These are phyloP conservation scores for Gastrodia elata DNA, from an alignment of 106 monocot species.

Conservation along the genomic window DNA sequence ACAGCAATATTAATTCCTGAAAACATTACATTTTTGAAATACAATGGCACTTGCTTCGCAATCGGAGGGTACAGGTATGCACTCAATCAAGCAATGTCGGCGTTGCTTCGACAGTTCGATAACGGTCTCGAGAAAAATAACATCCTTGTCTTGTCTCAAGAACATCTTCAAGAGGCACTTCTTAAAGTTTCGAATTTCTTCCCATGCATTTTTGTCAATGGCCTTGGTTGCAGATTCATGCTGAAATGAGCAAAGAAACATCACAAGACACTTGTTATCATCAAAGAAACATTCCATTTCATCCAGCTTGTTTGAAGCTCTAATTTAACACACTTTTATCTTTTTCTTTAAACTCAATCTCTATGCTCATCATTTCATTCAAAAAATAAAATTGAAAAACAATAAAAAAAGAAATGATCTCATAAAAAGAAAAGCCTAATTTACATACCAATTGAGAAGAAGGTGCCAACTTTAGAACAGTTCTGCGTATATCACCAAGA, in stretches of 20 bases:
- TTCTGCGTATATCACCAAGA: too few species aligned
- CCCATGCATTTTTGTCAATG: conserved; percentile 73
- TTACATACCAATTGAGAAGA: too few species aligned
- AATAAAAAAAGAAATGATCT: too few species aligned
- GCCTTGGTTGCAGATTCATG: conserved; percentile 70
- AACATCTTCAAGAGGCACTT: conserved; percentile 96
- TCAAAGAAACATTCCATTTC: too few species aligned
- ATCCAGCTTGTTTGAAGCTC: too few species aligned
- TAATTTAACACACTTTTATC: too few species aligned
- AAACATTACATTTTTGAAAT: conserved; percentile 98
- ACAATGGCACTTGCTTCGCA: conserved; percentile 72
- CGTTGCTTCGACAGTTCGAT: conserved; percentile 60
- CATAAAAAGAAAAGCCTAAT: too few species aligned
- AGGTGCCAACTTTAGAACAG: too few species aligned
- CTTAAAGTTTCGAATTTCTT: conserved; percentile 91
- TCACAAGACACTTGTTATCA: not conserved
- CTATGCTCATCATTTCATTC: too few species aligned
- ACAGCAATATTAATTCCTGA: too few species aligned
- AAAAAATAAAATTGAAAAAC: too few species aligned
- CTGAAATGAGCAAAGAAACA: conserved; percentile 23
- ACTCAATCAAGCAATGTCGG: conserved; percentile 83
- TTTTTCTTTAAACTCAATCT: too few species aligned
- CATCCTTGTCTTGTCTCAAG: conserved; percentile 71
- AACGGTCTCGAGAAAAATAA: conserved; percentile 82
- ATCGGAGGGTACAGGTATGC: conserved; percentile 75